These are phyloP conservation scores for Acanthamoeba royreba DNA, from an alignment of 208 protist genomes.

Conservation along the genomic window DNA sequence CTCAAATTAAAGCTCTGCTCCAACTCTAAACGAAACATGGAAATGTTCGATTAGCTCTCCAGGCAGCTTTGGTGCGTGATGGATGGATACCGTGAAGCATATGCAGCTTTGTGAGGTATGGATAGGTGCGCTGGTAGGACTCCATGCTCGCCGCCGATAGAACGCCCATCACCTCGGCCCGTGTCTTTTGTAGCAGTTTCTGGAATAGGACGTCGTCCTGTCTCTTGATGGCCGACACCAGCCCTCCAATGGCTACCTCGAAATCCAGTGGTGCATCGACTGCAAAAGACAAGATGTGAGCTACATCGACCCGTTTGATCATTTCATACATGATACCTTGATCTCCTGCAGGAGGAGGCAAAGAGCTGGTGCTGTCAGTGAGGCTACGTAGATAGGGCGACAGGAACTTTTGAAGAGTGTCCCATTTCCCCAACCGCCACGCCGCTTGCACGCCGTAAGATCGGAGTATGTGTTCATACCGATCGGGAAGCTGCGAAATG, in stretches of 20 bases:
- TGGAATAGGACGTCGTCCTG: slow-evolving; percentile 46
- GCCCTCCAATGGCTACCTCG: slow-evolving; percentile 56
- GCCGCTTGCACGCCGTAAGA: slow-evolving; percentile 69
- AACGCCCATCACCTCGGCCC: slow-evolving; percentile 45
- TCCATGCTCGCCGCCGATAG: slow-evolving; percentile 76
- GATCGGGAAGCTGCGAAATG: background rate
- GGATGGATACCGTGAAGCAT: slow-evolving; percentile 75
- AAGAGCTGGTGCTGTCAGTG: too few species aligned
- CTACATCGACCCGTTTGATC: too few species aligned
- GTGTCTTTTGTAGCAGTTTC: background rate
- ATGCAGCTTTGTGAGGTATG: slow-evolving; percentile 77
- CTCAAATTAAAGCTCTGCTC: background rate
- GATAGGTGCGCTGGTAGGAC: slow-evolving; percentile 77
- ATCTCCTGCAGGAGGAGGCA: too few species aligned
- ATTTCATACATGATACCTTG: too few species aligned
- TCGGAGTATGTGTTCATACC: background rate
- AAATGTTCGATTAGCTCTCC: too few species aligned
- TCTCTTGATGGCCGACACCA: slow-evolving; percentile 1
- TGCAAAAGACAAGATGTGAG: too few species aligned
- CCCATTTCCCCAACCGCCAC: slow-evolving; percentile 81
- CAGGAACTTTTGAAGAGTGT: slow-evolving; percentile 53
- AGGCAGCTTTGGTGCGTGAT: too few species aligned
- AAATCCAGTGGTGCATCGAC: slow-evolving; percentile 21
- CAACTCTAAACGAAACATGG: too few species aligned
- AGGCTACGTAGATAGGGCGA: background rate